phyloP scores from a whole-genome alignment of 371 early-diverging fungal genomes.

The Mucor mucedo region DNA sequence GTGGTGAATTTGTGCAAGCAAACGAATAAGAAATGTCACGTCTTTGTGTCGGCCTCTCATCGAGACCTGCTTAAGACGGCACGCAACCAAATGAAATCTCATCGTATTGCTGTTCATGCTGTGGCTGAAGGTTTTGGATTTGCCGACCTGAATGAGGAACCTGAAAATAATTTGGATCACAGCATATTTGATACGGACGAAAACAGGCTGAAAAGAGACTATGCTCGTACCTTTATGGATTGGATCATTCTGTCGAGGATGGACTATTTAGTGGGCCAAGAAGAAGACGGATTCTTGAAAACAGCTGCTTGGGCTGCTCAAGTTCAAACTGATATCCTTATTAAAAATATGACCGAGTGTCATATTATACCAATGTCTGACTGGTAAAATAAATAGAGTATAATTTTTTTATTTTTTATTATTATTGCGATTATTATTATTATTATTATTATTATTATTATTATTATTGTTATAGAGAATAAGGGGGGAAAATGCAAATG shows the following conservation, averaged over 20 bases:
- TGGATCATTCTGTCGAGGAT: slow-evolving; percentile 50
- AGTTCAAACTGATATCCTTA: slow-evolving; percentile 38
- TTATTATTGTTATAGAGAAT: too few relatives aligned
- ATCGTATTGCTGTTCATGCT: slow-evolving; percentile 27
- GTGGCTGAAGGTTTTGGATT: slow-evolving; percentile 34
- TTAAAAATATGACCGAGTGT: slow-evolving; percentile 2
- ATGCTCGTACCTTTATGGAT: slow-evolving; percentile 48
- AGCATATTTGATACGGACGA: slow-evolving; percentile 27
- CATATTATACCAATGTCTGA: slow-evolving; percentile 21
- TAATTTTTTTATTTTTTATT: background rate
- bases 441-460: too few relatives aligned
- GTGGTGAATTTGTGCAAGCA: slow-evolving; percentile 26
- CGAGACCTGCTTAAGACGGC: slow-evolving; percentile 6
- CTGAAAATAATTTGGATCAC: slow-evolving; percentile 11
- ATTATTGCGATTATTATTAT: background rate
- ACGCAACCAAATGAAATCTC: background rate
- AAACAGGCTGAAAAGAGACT: slow-evolving; percentile 25
- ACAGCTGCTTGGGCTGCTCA: slow-evolving; percentile 56
- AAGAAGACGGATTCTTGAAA: slow-evolving; percentile 33
- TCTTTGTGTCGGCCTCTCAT: slow-evolving; percentile 34
- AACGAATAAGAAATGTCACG: slow-evolving; percentile 21
- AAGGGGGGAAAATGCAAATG: too few relatives aligned
- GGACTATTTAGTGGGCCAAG: slow-evolving; percentile 47
- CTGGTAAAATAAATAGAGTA: slow-evolving; percentile 14
- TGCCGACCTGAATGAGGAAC: slow-evolving; percentile 13